Base-by-base conservation (phyloP, 2,329 filamentous ascomycete species). In the Alternaria hordeiaustralica region DNA sequence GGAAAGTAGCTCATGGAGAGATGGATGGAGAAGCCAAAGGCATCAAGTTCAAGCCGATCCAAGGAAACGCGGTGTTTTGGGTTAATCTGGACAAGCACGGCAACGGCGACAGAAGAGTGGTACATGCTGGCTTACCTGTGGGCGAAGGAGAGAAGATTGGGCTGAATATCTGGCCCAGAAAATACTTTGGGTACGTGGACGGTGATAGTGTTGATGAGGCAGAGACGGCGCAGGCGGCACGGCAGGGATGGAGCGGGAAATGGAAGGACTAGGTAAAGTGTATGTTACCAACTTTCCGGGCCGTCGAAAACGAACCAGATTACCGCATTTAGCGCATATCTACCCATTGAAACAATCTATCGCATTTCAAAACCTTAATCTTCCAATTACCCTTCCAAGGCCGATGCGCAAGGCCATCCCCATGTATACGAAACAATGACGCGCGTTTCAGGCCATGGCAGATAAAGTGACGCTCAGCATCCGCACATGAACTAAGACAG, bases 21-120 rank as follows among this genome's bases (percentile, higher is more conserved):
- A 66, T 26, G 58, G 67, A 64, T 30, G 70, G 44, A 12, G 28
- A 49, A 23, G 26, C 13, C 5, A 26, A 49, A 26, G 55, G 55
- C 0, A 80, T 88, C 5, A 87, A 83, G 3, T 88, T 89, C 67
- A 85, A 84, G 68, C 84, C 86, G 0, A 82, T 84, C 50, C 81
- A 81, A 64, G 85, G 86, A 1, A 87, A 85, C 79, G 87, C 86
- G 7, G 81, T 89, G 2, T 89, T 87, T 59, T 89, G 87, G 87
- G 83, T 85, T 73, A 89, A 89, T 77, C 76, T 88, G 58, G 79
- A 83, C 58, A 79, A 82, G 66, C 83, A 87, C 72, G 71, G 71
- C 13, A 55, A 45, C 3, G 71, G 71, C 7, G 71, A 73, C 63
- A 18, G 67, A 44, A 65, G 71, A 53, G 84, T 86, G 15, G 84